Conservation (phyloP, 2,329 filamentous ascomycete species). For the Fusarium bactridioides region DNA sequence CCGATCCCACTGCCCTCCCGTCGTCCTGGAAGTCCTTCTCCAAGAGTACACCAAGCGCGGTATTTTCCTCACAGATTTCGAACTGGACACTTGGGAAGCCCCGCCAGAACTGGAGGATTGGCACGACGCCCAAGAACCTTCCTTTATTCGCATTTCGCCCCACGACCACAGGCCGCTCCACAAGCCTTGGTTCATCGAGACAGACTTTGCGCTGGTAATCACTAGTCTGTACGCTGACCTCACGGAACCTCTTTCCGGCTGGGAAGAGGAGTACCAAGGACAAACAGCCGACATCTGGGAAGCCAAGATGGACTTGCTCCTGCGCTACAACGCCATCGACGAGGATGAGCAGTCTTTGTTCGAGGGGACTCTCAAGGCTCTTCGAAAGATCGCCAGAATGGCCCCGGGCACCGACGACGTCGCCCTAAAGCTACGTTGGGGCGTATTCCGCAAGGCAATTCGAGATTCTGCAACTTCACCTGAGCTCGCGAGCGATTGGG, state of each 20-base stretch:
- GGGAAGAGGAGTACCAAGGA: background rate
- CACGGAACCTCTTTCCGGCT: background rate
- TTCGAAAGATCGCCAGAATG: background rate
- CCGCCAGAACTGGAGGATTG: background rate
- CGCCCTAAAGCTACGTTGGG: background rate
- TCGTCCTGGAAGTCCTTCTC: background rate
- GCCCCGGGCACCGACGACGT: fast-evolving
- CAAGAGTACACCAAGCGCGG: background rate
- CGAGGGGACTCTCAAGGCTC: background rate
- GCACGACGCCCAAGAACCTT: background rate
- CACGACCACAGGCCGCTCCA: fast-evolving
- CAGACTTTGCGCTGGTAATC: background rate
- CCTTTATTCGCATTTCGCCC: too few relatives aligned
- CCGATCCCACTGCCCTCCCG: background rate
- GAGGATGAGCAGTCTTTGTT: background rate
- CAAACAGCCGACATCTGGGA: background rate
- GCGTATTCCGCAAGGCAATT: background rate
- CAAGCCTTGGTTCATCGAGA: background rate
- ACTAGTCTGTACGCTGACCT: background rate
- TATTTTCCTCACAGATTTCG: background rate
- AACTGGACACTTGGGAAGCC: background rate
- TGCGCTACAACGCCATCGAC: background rate
- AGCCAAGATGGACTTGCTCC: background rate
- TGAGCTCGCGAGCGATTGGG: background rate
- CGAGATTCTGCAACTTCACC: background rate